Conservation (phyloP, 306 rosid genomes). For the Calophaca sinica region DNA sequence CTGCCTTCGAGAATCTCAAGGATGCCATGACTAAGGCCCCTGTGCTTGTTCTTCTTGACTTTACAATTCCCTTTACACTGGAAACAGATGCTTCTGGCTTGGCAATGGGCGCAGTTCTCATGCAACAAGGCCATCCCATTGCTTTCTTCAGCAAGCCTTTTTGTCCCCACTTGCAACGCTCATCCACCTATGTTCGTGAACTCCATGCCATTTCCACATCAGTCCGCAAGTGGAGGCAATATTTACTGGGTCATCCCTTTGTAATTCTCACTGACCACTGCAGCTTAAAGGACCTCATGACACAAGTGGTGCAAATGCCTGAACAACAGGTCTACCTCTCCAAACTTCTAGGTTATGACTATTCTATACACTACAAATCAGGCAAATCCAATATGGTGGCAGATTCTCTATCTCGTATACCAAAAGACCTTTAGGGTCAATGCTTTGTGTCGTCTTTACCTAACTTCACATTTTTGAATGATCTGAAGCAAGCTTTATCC, state of each 20-base stretch:
- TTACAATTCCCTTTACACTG: neutral
- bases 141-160: neutral
- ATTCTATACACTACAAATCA: too few species aligned
- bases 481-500: too few species aligned
- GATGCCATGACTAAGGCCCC: neutral
- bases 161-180: neutral
- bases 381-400: too few species aligned
- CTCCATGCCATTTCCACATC: neutral
- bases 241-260: neutral
- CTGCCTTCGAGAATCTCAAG: neutral
- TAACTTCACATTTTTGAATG: too few species aligned
- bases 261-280: neutral
- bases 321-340: too few species aligned
- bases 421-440: accelerated
- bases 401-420: too few species aligned
- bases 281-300: neutral
- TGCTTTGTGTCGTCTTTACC: too few species aligned
- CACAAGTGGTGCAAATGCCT: neutral
- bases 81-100: neutral
- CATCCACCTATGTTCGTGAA: neutral
- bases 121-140: neutral
- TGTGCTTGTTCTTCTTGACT: neutral
- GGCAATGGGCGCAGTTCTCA: neutral
- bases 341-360: too few species aligned
- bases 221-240: neutral